Evolutionary conservation across 129 eudicot species (phyloP).

Genomic region (sunflower (Helianthus annuus)): HanXRQr2.0-SUNRISE NC_035441.2:182475947-182476446

Average conservation of each 20-base stretch:
- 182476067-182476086: slow-evolving; percentile 37
- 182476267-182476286: slow-evolving; percentile 49
- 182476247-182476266: slow-evolving; percentile 8
- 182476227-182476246: neutral
- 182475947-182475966: slow-evolving; percentile 21
- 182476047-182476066: slow-evolving; percentile 52
- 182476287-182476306: slow-evolving; percentile 51
- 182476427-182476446: slow-evolving; percentile 71
- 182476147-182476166: slow-evolving; percentile 53
- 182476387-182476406: slow-evolving; percentile 70
- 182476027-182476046: slow-evolving; percentile 48
- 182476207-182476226: slow-evolving; percentile 31
- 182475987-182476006: slow-evolving; percentile 33
- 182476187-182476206: slow-evolving; percentile 51
- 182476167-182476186: slow-evolving; percentile 66
- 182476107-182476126: slow-evolving; percentile 56
- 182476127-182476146: slow-evolving; percentile 72
- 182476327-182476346: slow-evolving; percentile 78
- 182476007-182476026: slow-evolving; percentile 44
- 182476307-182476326: slow-evolving; percentile 65
- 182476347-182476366: slow-evolving; percentile 68
- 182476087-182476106: slow-evolving; percentile 63
- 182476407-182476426: slow-evolving; percentile 65
- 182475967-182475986: slow-evolving; percentile 20
- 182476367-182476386: slow-evolving; percentile 86